These are phyloP conservation scores for Hysterangium stoloniferum DNA, from an alignment of 768 basidiomycete genomes.

Conservation along the genomic window DNA sequence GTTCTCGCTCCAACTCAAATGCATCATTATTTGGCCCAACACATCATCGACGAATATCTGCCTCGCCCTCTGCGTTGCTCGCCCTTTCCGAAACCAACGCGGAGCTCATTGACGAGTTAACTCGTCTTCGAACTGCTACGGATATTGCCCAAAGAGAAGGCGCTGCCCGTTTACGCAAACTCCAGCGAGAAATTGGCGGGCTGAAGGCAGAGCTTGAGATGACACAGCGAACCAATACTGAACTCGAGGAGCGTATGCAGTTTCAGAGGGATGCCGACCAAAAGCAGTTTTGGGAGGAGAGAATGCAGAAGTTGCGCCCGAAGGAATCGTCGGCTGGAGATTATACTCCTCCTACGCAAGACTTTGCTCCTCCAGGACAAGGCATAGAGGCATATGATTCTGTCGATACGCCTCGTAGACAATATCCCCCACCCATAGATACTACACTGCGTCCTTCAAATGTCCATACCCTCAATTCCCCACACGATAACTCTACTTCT, in stretches of 20 bases:
- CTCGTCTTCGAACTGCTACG: constrained; percentile 68
- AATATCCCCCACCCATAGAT: neutral
- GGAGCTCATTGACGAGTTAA: constrained; percentile 67
- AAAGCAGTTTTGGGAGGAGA: constrained; percentile 41
- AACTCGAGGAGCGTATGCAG: constrained; percentile 57
- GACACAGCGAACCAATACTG: constrained; percentile 61
- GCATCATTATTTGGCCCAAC: constrained; percentile 4
- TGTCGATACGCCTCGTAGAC: neutral
- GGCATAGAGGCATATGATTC: constrained; percentile 2
- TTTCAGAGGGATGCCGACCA: constrained; percentile 22
- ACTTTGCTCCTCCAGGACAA: constrained; percentile 48
- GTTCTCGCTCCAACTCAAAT: constrained; percentile 3
- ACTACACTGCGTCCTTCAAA: no score
- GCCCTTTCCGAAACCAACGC: constrained; percentile 77
- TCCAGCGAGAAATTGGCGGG: constrained; percentile 75
- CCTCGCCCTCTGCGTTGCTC: constrained; percentile 51
- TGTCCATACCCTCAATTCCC: neutral
- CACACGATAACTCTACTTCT: constrained; percentile 8
- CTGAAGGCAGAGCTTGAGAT: constrained; percentile 71
- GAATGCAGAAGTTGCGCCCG: constrained; percentile 45
- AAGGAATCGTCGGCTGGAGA: constrained; percentile 17
- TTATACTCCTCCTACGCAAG: constrained; percentile 30
- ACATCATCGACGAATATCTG: constrained; percentile 14
- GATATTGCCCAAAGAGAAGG: constrained; percentile 57
- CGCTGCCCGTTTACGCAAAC: constrained; percentile 54